Conservation (phyloP, 208 protist species). For the Tritrichomonas musculus region DNA sequence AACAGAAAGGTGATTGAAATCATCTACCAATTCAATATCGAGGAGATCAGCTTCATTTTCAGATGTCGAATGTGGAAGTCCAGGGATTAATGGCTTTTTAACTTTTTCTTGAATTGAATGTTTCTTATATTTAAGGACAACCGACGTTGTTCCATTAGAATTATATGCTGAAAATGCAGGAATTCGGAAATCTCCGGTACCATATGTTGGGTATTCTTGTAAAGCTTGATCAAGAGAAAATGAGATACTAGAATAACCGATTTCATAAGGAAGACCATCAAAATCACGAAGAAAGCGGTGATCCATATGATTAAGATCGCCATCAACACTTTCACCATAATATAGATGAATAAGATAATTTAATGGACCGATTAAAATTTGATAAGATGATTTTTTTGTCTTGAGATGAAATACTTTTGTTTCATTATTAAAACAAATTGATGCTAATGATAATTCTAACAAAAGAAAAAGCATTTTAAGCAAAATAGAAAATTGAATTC, state of each 20-base stretch:
- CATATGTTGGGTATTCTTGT: not conserved
- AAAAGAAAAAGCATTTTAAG: too few species aligned
- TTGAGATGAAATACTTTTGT: not conserved
- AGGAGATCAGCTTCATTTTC: not conserved
- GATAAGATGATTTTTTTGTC: not conserved
- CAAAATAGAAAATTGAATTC: too few species aligned
- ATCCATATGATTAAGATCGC: not conserved
- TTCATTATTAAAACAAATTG: too few species aligned
- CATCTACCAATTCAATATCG: not conserved
- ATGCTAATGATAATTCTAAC: too few species aligned
- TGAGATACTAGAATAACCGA: not conserved
- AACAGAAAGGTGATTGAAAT: not conserved
- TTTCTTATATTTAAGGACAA: not conserved
- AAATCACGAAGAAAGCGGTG: not conserved
- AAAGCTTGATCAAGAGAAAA: not conserved
- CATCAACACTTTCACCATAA: not conserved
- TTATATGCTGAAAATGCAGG: not conserved
- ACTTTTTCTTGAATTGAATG: not conserved
- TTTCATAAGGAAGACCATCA: not conserved
- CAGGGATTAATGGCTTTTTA: not conserved
- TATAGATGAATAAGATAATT: not conserved
- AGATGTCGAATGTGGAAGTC: not conserved
- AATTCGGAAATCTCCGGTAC: not conserved
- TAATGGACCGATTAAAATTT: not conserved
- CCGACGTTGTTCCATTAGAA: not conserved